Percentiles rank a stretch among this genome's conserved stretches.
These are phyloP conservation scores for Emmonsiellopsis sp. DNA, from an alignment of 2,329 filamentous ascomycete genomes.

Conservation along the genomic window DNA sequence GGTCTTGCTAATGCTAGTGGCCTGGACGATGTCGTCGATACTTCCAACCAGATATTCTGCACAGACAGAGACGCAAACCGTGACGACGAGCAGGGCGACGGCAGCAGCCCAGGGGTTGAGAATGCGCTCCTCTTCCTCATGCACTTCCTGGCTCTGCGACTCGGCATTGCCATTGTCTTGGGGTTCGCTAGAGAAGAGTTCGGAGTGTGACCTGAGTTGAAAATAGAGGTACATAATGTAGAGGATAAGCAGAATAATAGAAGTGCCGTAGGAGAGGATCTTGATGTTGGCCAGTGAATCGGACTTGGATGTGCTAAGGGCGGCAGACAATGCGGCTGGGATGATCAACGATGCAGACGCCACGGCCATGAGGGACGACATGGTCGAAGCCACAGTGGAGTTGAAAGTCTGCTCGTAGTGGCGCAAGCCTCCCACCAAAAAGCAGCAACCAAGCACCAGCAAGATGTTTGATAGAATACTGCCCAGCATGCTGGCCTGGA, in stretches of 20 bases:
- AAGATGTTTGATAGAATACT: slow-evolving; percentile 92
- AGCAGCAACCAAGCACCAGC: slow-evolving; percentile 74
- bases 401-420: slow-evolving; percentile 59
- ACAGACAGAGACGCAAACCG: slow-evolving; percentile 61
- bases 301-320: slow-evolving; percentile 41
- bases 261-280: slow-evolving; percentile 64
- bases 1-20: slow-evolving; percentile 64
- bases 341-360: slow-evolving; percentile 71
- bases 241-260: slow-evolving; percentile 64
- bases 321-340: slow-evolving; percentile 64
- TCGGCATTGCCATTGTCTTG: slow-evolving; percentile 12
- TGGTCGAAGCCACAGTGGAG: slow-evolving; percentile 41
- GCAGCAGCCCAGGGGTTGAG: slow-evolving; percentile 57
- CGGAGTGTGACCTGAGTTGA: slow-evolving; percentile 65
- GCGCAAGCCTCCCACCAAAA: slow-evolving; percentile 63
- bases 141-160: slow-evolving; percentile 17
- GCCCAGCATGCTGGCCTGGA: slow-evolving; percentile 96
- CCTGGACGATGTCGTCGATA: slow-evolving; percentile 63
- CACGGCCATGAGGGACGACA: slow-evolving; percentile 63
- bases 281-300: slow-evolving; percentile 47
- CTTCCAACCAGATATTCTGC: slow-evolving; percentile 70
- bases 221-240: slow-evolving; percentile 72
- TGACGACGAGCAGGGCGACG: slow-evolving; percentile 60
- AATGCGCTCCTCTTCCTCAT: slow-evolving; percentile 41
- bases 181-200: slow-evolving; percentile 52